Base-by-base conservation (phyloP, 2,329 filamentous ascomycete species). In the Aspergillus fumigatiaffinis region DNA sequence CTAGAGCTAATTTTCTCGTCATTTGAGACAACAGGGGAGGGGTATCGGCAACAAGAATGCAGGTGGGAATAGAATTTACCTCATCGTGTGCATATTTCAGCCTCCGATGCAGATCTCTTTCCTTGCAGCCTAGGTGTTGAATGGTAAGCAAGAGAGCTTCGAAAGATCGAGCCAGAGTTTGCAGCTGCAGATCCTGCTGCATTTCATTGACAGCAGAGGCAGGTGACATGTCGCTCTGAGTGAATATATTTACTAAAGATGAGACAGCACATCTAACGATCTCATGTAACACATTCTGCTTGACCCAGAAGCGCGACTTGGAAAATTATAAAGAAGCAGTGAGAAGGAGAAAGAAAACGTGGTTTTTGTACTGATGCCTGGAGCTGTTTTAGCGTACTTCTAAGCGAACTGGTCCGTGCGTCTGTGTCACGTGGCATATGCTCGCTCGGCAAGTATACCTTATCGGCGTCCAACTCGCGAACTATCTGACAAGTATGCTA, bases 1-100 rank as follows among this genome's bases (percentile, higher is more conserved):
- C 88, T 91, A 91, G 88, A 91, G 88, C 88, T 91, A 90, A 88
- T 69, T 77, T 74, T 77, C 73, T 82, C 80, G 73, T 82, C 79
- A 80, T 77, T 61, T 68, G 71, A 74, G 69, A 71, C 66, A 61
- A 51, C 47, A 51, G 54, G 35, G 25, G 57, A 47, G 10, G 21
- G n/a, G 26, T 50, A 49, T 54, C n/a, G 41, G 38, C 26, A 44
- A 54, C 12, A 47, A 52, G 56, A 51, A 56, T 7, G 44, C 8
- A 41, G 50, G 32, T 55, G 51, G 48, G 46, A 42, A 48, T 21
- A 14, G 5, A 58, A 64, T 63, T 63, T 75, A 78, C 76, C 75
- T 78, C 68, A 57, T 75, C 67, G 57, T 73, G 68, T 42, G 76
- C 70, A 66, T 73, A 69, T 61, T 73, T 65, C 55, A 76, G 64